Percentiles rank a stretch among this genome's conserved stretches.
Evolutionary conservation across 345 rosid species (phyloP).

Genomic region (Rhizophora apiculata): DNA sequence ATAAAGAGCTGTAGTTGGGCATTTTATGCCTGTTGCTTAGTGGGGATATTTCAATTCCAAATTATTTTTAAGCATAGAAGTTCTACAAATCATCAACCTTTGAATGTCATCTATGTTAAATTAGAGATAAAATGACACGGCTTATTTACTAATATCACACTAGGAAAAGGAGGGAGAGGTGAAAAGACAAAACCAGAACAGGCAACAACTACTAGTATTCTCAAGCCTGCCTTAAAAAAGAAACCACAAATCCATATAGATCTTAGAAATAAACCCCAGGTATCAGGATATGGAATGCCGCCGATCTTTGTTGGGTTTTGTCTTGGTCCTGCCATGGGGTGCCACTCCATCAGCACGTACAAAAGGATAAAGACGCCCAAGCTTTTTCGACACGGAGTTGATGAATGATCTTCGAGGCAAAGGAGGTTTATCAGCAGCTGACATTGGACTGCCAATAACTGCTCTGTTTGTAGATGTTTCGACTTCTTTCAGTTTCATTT

Average conservation of each 20-base stretch:
- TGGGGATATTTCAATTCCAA: no score
- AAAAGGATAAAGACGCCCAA: slow-evolving; percentile 74
- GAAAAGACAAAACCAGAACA: slow-evolving; percentile 2
- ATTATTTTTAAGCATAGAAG: background rate
- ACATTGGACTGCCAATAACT: slow-evolving; percentile 32
- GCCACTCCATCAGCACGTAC: slow-evolving; percentile 39
- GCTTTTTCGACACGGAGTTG: slow-evolving; percentile 69
- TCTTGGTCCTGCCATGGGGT: slow-evolving; percentile 45
- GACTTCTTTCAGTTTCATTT: slow-evolving; percentile 74
- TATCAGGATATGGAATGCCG: slow-evolving; percentile 86
- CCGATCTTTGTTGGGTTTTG: slow-evolving; percentile 64
- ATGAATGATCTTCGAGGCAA: slow-evolving; percentile 75
- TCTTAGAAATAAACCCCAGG: slow-evolving; percentile 7
- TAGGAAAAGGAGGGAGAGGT: background rate
- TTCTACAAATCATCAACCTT: background rate
- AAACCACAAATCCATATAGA: slow-evolving; percentile 6
- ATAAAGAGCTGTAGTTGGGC: no score
- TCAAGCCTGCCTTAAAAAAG: slow-evolving; percentile 11
- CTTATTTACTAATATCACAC: slow-evolving; percentile 29
- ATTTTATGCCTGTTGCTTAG: no score
- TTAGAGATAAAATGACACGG: background rate
- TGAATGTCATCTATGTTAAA: slow-evolving; percentile 8
- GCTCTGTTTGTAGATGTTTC: slow-evolving; percentile 39
- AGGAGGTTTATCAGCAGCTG: slow-evolving; percentile 69
- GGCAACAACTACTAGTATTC: slow-evolving; percentile 10